phyloP scores from a whole-genome alignment of 345 rosid species.

The Carallia pectinifolia region DNA sequence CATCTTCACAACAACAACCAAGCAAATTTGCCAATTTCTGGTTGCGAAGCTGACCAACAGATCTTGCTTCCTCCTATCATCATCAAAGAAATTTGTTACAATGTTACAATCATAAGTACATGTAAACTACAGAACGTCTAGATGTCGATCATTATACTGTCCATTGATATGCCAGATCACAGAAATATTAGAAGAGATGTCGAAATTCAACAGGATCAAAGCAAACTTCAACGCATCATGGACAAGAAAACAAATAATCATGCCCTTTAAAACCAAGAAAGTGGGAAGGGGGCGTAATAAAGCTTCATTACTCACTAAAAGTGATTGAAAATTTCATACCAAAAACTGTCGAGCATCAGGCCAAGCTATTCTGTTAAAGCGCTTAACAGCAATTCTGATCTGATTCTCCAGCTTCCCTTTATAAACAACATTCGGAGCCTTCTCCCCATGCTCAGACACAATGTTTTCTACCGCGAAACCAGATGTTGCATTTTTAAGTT shows the following conservation, averaged over 20 bases:
- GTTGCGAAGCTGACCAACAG: constrained; percentile 82
- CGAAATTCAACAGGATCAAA: no score
- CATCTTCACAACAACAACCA: constrained; percentile 85
- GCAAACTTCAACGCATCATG: no score
- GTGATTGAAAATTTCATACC: constrained; percentile 33
- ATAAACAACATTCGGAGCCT: constrained; percentile 94
- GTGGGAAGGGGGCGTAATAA: no score
- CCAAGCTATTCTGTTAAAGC: constrained; percentile 89
- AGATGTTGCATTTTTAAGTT: constrained; percentile 76
- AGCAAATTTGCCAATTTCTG: constrained; percentile 78
- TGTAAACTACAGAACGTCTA: background rate
- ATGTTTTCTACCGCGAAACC: constrained; percentile 88
- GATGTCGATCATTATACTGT: background rate
- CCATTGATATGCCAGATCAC: no score
- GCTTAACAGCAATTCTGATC: constrained; percentile 78
- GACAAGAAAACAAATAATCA: no score
- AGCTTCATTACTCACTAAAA: background rate
- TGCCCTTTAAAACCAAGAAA: no score
- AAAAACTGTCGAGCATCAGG: constrained; percentile 83
- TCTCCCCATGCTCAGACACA: constrained; percentile 93
- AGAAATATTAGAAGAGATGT: no score
- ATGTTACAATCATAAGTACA: background rate
- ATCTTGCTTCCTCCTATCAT: constrained; percentile 80
- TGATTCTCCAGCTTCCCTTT: constrained; percentile 81
- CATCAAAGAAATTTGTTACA: constrained; percentile 6